Base-by-base conservation (phyloP, 169 alveolate genomes). In the Plasmodium gallinaceum region DNA sequence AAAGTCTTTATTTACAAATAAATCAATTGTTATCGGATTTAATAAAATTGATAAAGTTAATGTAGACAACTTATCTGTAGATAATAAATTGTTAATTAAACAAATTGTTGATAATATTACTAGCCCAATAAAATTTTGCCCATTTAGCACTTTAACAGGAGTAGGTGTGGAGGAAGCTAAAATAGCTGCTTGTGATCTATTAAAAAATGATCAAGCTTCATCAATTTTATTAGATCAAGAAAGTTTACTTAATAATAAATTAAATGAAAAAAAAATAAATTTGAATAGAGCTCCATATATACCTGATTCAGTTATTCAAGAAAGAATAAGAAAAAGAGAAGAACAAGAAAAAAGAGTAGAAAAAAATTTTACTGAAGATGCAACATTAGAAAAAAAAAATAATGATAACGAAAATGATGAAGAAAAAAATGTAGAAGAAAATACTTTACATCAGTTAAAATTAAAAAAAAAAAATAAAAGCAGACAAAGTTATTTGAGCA, bases 21-120 rank as follows among this genome's bases (percentile, higher is more conserved):
- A 98, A 91, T 99, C 99, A 8, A 93, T 98, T 37, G 97, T 98
- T 57, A 95, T 99, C 16, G 98, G 98, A 32, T 93, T 98, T 46
- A 98, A 98, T 91, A 99, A 99, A 94, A 98, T 96, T 22, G 99
- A 99, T 92, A 88, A 97, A 61, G 93, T 95, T 64, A 93, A 93
- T 43, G 91, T 95, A 52, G 98, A 96, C 10, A 95, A 92, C 57
- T 92, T 97, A 18, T 69, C 95, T 16, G 93, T 93, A 74, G 96
- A 95, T 51, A 94, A 95, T 65, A 87, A 95, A 92, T 88, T 96
- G 57, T 58, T 94, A 58, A 95, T 98, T 20, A 95, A 97, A 42
- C 83, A 88, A 16, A 92, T 96, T 61, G 43, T 46, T 9, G 73
- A 58, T 42, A 32, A 54, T 7, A 26, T 52, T 20, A 43, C 42